Conservation (phyloP, 352 stramenopile species). For the Globisporangium rhizosaccharum region DNA sequence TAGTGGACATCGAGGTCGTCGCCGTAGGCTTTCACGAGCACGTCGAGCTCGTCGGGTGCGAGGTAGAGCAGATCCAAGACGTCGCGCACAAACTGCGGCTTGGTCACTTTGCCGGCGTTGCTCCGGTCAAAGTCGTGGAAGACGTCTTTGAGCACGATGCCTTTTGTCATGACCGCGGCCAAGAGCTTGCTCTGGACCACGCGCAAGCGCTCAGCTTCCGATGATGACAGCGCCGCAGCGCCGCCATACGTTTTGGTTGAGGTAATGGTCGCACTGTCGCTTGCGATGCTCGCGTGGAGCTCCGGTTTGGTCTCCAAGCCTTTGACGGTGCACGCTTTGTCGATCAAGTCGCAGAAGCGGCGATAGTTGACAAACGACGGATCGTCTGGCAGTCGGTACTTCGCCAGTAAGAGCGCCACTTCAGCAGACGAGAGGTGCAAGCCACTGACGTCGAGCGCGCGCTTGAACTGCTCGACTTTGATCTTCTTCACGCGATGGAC, state of each 20-base stretch:
- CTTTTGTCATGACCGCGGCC: constrained; percentile 64
- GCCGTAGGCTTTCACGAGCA: constrained; percentile 66
- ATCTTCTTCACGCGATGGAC: constrained; percentile 83
- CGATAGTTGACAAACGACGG: constrained; percentile 71
- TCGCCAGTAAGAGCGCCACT: constrained; percentile 47
- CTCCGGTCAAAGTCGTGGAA: constrained; percentile 84
- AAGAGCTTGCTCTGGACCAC: constrained; percentile 53
- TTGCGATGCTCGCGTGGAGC: constrained; percentile 25
- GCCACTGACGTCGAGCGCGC: constrained; percentile 69
- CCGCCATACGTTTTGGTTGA: constrained; percentile 27
- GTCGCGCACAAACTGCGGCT: constrained; percentile 70
- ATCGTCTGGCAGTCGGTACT: constrained; percentile 63
- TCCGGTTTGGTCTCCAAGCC: constrained; percentile 61
- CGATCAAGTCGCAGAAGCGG: constrained; percentile 79
- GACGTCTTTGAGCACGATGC: constrained; percentile 83
- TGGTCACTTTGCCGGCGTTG: constrained; percentile 81
- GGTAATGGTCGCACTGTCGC: constrained; percentile 15
- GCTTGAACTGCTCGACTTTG: constrained; percentile 73
- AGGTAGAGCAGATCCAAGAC: constrained; percentile 62
- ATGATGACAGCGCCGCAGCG: constrained; percentile 15
- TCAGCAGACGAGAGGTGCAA: constrained; percentile 52
- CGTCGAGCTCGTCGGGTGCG: constrained; percentile 39
- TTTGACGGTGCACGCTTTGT: constrained; percentile 82
- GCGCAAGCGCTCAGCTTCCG: constrained; percentile 29
- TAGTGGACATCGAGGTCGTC: constrained; percentile 79